Percentiles rank a stretch among this genome's conserved stretches.
Evolutionary conservation across 1,139 yeast genomes (phyloP).

Genomic region (Zygosaccharomyces sapae): DNA sequence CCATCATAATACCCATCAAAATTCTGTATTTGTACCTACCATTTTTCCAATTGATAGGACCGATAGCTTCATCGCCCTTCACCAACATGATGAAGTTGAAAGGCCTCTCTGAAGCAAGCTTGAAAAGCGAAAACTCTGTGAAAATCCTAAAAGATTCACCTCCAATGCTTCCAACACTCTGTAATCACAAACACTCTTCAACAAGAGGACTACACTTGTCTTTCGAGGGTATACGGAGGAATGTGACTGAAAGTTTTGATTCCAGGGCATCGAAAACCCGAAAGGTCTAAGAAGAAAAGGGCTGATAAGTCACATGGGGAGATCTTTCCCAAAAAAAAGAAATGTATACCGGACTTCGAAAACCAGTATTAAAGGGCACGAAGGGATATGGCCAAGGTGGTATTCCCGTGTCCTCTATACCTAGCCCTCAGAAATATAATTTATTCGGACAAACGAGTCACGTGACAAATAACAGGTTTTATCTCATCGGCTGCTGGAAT

Average conservation of each 20-base stretch:
- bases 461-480: too few relatives aligned
- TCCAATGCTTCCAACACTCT: background rate
- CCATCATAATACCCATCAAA: background rate
- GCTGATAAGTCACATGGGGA: background rate
- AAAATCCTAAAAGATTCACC: background rate
- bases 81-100: background rate
- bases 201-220: background rate
- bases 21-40: background rate
- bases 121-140: background rate
- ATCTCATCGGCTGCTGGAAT: too few relatives aligned
- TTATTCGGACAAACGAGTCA: too few relatives aligned
- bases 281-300: background rate
- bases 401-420: too few relatives aligned
- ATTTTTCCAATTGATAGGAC: background rate
- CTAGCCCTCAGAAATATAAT: too few relatives aligned
- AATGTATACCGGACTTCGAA: too few relatives aligned
- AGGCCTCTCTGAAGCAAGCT: slow-evolving; percentile 2
- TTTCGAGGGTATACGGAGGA: background rate
- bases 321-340: background rate
- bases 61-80: slow-evolving; percentile 3
- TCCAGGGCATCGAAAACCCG: background rate
- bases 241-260: background rate
- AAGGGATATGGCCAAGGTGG: too few relatives aligned
- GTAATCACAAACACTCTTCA: background rate
- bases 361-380: too few relatives aligned